Conservation (phyloP, 2,329 filamentous ascomycete genomes). For the Ophiostoma sp. region DNA sequence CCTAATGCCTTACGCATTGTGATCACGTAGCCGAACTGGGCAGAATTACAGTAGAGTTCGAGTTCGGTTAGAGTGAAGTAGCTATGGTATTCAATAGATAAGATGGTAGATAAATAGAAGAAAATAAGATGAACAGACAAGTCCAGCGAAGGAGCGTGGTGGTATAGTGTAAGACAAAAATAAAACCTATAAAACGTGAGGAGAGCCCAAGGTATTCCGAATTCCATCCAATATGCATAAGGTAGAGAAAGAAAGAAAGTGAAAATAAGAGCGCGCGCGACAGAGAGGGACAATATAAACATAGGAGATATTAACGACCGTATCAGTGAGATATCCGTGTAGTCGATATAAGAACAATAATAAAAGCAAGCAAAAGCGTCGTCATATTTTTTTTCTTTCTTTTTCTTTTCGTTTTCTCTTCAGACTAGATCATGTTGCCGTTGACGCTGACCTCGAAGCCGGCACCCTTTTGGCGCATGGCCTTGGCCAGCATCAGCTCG, state of each 20-base stretch:
- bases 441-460: constrained; percentile 80
- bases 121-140: background rate
- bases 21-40: too few species aligned
- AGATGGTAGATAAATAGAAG: background rate
- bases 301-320: constrained; percentile 1
- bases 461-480: constrained; percentile 74
- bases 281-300: constrained; percentile 27
- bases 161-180: constrained; percentile 6
- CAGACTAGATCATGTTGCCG: constrained; percentile 62
- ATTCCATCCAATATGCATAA: constrained; percentile 17
- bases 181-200: constrained; percentile 14
- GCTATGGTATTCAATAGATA: background rate
- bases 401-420: background rate
- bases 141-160: constrained; percentile 6
- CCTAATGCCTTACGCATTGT: too few species aligned
- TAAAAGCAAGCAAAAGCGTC: constrained; percentile 7
- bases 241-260: constrained; percentile 22
- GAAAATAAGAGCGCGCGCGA: constrained; percentile 19
- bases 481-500: constrained; percentile 86
- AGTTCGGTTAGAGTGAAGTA: background rate
- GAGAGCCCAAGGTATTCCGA: background rate
- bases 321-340: constrained; percentile 2
- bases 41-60: too few species aligned
- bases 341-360: constrained; percentile 10
- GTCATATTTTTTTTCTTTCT: background rate